Conservation (phyloP, 2,329 filamentous ascomycete species). For the Botryotinia calthae region DNA sequence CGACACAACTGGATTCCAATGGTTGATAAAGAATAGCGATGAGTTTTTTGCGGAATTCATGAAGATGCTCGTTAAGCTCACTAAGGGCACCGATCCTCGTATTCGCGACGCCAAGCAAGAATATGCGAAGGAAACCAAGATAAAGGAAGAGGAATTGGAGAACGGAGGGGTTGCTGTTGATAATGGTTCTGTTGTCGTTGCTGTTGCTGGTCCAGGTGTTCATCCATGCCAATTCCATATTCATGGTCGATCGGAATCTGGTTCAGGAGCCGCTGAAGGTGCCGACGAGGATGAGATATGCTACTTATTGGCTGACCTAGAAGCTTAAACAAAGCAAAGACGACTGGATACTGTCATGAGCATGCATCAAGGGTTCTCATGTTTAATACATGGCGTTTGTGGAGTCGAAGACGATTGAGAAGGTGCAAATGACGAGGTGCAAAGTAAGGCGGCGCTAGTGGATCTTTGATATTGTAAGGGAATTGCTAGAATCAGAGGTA, state of each 20-base stretch:
- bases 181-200: no score
- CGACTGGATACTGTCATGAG: background rate
- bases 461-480: background rate
- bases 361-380: background rate
- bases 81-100: conserved; percentile 26
- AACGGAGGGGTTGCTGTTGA: background rate
- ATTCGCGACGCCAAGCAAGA: conserved; percentile 24
- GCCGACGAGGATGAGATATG: background rate
- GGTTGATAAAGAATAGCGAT: conserved; percentile 15
- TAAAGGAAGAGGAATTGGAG: conserved; percentile 4
- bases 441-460: background rate
- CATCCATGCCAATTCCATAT: conserved; percentile 25
- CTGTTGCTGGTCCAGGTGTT: conserved; percentile 8
- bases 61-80: conserved; percentile 16
- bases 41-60: conserved; percentile 26
- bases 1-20: background rate
- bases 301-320: background rate
- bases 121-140: background rate
- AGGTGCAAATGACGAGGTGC: background rate
- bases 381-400: background rate
- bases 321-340: background rate
- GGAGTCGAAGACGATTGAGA: background rate
- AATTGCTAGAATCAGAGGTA: background rate
- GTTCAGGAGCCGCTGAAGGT: background rate
- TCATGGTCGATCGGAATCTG: conserved; percentile 4